Evolutionary conservation across 306 rosid genomes (phyloP), one percentile per base, ranked within the genome.

Genomic region (Quercus glauca): DNA sequence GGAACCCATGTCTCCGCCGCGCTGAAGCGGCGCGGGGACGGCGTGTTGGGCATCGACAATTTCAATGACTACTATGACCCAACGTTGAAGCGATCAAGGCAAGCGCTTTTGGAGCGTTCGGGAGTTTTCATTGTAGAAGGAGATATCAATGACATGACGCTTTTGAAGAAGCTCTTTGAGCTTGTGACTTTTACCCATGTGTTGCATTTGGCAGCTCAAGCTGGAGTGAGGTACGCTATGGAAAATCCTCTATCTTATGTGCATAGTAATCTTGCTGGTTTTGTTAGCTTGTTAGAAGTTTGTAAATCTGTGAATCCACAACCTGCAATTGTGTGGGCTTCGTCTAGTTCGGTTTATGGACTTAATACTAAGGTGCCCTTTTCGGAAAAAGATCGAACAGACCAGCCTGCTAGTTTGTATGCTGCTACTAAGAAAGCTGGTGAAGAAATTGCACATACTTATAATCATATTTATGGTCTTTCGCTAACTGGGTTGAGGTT

Each of bases 221-320:
- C 98, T 79, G 98, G 99, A 70, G 99, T 95, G 83, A 92, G 99
- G 97, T 95, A 95, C 74, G 99, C 99, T 51, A 92, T 95, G 98
- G 97, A 92, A 77, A 95, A 95, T 83, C 99, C 99, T 51, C 84
- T 91, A 18, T 92, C 99, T 29, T 95, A 95, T 85, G 97, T 95
- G 55, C 99, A 95, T 84, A 95, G 98, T 81, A 95, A 95, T 58
- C 89, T 95, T 73, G 99, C 98, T 77, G 99, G 99, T 73, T 78
- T 95, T 76, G 99, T 95, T 26, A 95, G 84, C 85, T 88, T 95
- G 23, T 92, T 95, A 72, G 99, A 95, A 69, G 96, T 91, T 45
- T 95, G 98, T 82, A 92, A 94, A 74, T 81, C 80, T 58, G 93
- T 84, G 28, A 91, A 92, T 64, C 98, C 98, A 17, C 98, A 94